Base-by-base conservation (phyloP, 2,329 filamentous ascomycete genomes). In the Thyridium curvatum region DNA sequence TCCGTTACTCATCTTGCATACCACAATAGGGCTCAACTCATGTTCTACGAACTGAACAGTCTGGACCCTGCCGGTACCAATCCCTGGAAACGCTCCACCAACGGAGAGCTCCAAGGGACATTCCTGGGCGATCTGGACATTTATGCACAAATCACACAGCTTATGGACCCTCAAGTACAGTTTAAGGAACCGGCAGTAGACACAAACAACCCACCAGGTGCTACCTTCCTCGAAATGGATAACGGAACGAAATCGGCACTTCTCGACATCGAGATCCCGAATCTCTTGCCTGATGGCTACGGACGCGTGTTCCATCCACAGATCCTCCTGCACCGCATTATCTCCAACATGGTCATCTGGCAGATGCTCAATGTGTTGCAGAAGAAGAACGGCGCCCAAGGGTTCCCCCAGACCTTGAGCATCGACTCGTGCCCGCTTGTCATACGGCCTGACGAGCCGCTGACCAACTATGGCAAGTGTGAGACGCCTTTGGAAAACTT, bases 291-390 rank as follows among this genome's bases (percentile, higher is more conserved):
- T 5, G 9, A 17, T 6, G 43, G 43, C 18, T 45, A 45, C 26
- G 43, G 43, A 6, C 37, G 43, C 15, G 38, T 45, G 6, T 45
- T 45, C 32, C 43, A 45, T 30, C 43, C 43, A 3, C 43, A 45
- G 34, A 33, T 43, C 12, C 38, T 43, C 12, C 37, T 42, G 16
- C 43, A 45, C 16, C 3, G 35, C n/a, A 38, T 45, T 21, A 43
- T 45, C 14, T 31, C 37, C 18, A 45, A 45, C 17, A 34, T 34
- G 4, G 30, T 45, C 32, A 16, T 45, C 18, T 45, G 37, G 14
- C n/a, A 41, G 3, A 36, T 41, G 21, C 21, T 16, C 40, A 66
- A 35, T 37, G 16, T 39, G 41, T 30, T 52, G 46, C n/a, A 32
- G 30, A 16, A 14, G 30, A 32, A 32, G 13, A n/a, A 32, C 15